Conservation (phyloP, 495 filamentous ascomycete species). For the Tuber umbilicatum region DNA sequence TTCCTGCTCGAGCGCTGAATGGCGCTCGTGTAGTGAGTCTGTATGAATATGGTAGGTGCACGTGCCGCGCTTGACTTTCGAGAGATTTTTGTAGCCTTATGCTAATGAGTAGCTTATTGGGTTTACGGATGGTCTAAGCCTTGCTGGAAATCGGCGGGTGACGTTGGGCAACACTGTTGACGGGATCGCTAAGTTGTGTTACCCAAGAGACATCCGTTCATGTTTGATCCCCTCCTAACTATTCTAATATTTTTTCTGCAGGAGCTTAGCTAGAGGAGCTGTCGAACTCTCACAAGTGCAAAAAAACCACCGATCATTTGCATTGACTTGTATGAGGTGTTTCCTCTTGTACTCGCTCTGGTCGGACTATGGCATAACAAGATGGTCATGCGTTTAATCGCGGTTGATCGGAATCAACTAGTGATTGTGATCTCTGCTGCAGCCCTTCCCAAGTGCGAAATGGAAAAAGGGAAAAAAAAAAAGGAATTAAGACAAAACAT, state of each 20-base stretch:
- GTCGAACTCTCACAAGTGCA: not conserved
- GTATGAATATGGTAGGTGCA: not conserved
- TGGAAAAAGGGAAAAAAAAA: not conserved
- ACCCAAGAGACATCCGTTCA: not conserved
- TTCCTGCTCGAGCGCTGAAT: not conserved
- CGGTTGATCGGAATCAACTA: not conserved
- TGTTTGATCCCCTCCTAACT: not conserved
- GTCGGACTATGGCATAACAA: not conserved
- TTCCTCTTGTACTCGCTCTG: not conserved
- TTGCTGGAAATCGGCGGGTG: not conserved
- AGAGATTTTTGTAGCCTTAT: not conserved
- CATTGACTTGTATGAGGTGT: not conserved
- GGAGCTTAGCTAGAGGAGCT: not conserved
- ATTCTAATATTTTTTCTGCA: not conserved
- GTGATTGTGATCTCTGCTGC: not conserved
- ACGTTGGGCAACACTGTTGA: not conserved
- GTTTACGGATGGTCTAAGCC: not conserved
- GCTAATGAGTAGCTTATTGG: not conserved
- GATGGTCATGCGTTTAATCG: not conserved
- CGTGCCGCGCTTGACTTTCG: not conserved
- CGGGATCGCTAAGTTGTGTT: not conserved
- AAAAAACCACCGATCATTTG: not conserved
- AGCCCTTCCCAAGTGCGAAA: not conserved
- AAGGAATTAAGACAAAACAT: not conserved
- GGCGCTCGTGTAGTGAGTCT: not conserved